Evolutionary conservation across 495 filamentous ascomycete genomes (phyloP).

Genomic region (Bacidia gigantensis): DNA sequence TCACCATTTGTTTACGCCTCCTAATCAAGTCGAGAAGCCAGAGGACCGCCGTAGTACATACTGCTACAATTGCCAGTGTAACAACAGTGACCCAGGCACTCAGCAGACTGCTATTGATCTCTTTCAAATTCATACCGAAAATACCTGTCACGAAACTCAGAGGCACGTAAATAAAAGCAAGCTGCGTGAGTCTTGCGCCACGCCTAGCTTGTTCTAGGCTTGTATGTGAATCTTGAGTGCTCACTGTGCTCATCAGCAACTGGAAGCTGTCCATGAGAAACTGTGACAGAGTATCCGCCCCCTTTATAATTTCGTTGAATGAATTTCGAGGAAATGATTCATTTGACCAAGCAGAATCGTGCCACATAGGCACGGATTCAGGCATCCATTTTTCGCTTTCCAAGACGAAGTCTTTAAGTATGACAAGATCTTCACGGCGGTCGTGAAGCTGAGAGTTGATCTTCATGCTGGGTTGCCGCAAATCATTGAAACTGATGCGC

Average conservation of each 20-base stretch:
- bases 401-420: neutral
- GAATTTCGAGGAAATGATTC: neutral
- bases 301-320: neutral
- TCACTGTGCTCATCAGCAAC: neutral
- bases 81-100: constrained; percentile 3
- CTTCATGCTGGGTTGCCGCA: neutral
- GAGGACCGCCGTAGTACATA: neutral
- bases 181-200: constrained; percentile 3
- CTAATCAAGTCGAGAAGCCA: too few species aligned
- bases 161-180: constrained; percentile 11
- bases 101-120: constrained; percentile 4
- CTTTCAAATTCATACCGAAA: constrained; percentile 12
- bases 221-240: neutral
- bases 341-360: neutral
- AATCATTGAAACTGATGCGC: neutral
- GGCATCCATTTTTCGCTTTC: neutral
- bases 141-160: constrained; percentile 10
- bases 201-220: neutral
- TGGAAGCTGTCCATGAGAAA: neutral
- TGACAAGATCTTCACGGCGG: neutral
- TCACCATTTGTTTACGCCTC: too few species aligned
- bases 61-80: constrained; percentile 1
- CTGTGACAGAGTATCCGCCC: neutral
- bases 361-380: neutral
- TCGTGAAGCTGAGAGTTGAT: neutral